Evolutionary conservation across 306 rosid genomes (phyloP), one percentile per base, ranked within the genome.

Genomic region (Dalbergia cultrata): DNA sequence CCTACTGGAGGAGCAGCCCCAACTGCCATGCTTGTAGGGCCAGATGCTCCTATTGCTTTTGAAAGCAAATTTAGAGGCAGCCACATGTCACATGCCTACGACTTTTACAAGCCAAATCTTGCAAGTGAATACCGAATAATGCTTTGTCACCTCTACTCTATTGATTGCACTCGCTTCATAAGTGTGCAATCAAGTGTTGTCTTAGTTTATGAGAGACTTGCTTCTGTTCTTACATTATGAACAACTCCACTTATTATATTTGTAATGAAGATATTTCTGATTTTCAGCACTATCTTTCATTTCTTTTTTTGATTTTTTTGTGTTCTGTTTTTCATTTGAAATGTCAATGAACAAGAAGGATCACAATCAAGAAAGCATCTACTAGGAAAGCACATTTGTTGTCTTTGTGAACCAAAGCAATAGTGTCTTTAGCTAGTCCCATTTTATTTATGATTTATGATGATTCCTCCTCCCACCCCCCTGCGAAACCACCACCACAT

Each of bases 1-100:
- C 97, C 98, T n/a, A 93, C 97, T 3, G 97, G 98, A 64, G 98
- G 98, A 83, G 98, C 98, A 66, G 97, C 95, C 70, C 95, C 95
- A 57, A 79, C 91, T 86, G 97, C 97, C 61, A 70, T 90, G 88
- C 95, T 93, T 70, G 78, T 91, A 58, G 95, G 97, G 53, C 97
- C 93, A 75, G 93, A 91, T 79, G 95, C 97, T 74, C 97, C 97
- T 69, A 81, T 93, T 82, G 86, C 85, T 70, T 91, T 93, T 67
- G 97, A 93, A 85, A 93, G 97, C 89, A 91, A 91, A 83, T 50
- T 90, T 65, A 90, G 97, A 75, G 95, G 91, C 45, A 93, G 92
- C 56, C 89, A 93, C 67, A 91, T 93, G 97, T 75, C 97, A 82
- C 98, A 91, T 17, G 93, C 84, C 41, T 93, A 93, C 75, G 98